Evolutionary conservation across 148 eudicot genomes (phyloP).

Genomic region (Simmondsia chinensis): DNA sequence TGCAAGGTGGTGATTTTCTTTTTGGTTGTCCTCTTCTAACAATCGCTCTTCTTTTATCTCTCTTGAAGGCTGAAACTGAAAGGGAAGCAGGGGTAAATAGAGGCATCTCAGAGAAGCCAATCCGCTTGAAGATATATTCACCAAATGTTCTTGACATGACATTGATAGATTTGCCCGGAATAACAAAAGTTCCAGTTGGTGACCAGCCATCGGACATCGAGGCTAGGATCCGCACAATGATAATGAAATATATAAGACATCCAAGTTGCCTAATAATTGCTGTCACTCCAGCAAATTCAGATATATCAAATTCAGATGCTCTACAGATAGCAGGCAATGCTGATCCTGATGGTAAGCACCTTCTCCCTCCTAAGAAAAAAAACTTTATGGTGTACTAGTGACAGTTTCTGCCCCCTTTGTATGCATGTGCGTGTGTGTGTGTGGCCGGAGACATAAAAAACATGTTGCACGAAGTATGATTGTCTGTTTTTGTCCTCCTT

Average conservation of each 20-base stretch:
- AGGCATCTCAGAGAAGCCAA: conserved; percentile 56
- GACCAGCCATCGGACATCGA: conserved; percentile 69
- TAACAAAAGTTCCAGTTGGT: conserved; percentile 72
- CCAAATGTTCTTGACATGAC: conserved; percentile 58
- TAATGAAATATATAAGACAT: conserved; percentile 41
- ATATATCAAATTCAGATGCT: conserved; percentile 89
- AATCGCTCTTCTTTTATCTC: neutral
- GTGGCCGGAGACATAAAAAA: no score
- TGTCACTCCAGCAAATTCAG: conserved; percentile 90
- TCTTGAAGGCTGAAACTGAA: conserved; percentile 53
- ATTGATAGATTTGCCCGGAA: conserved; percentile 73
- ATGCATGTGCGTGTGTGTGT: no score
- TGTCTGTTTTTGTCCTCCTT: no score
- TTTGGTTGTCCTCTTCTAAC: neutral
- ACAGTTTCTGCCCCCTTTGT: no score
- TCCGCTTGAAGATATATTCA: conserved; percentile 51
- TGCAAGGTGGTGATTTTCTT: neutral
- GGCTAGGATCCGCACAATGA: conserved; percentile 55
- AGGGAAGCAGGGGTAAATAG: conserved; percentile 60
- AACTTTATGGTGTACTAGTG: no score
- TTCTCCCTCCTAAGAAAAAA: neutral
- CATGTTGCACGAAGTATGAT: no score
- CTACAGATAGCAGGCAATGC: conserved; percentile 89
- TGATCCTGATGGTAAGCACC: conserved; percentile 71
- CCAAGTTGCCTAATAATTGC: conserved; percentile 66